A percentile compares a stretch with the other conserved stretches of the same genome.
Conservation (phyloP, 2,329 filamentous ascomycete genomes). For the Cladosporium sp. region DNA sequence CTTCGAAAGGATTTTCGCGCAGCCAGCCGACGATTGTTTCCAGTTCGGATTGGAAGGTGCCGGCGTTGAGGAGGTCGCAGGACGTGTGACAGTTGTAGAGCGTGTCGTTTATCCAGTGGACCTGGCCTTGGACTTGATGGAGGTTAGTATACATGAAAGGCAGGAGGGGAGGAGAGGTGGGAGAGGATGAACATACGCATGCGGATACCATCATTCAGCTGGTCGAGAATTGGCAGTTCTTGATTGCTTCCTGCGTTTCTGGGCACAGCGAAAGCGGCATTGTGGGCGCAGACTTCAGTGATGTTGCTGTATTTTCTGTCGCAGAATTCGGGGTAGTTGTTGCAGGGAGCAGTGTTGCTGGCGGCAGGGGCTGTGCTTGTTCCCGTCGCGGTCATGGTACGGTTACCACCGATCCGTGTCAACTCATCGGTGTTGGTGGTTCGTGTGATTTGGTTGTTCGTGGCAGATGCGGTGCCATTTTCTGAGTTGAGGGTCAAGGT, state of each 20-base stretch:
- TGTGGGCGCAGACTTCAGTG: conserved; percentile 72
- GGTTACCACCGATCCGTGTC: conserved; percentile 13
- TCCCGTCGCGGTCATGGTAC: conserved; percentile 24
- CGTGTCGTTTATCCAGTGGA: conserved; percentile 51
- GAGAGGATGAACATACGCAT: conserved; percentile 42
- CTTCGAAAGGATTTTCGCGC: conserved; percentile 71
- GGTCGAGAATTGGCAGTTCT: conserved; percentile 58
- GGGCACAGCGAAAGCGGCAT: conserved; percentile 68
- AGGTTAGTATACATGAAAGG: not conserved
- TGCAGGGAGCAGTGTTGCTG: conserved; percentile 74
- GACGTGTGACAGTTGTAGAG: conserved; percentile 80
- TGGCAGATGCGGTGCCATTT: conserved; percentile 20
- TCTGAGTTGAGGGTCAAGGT: conserved; percentile 21
- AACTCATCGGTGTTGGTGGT: conserved; percentile 10
- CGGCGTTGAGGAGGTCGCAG: conserved; percentile 76
- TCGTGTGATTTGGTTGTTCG: conserved; percentile 19
- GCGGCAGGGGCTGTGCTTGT: conserved; percentile 34
- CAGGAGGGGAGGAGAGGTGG: too few relatives aligned
- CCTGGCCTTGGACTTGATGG: conserved; percentile 54
- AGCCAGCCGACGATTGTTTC: conserved; percentile 68
- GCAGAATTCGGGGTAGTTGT: conserved; percentile 69
- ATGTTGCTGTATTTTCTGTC: conserved; percentile 73
- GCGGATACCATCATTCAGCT: conserved; percentile 72
- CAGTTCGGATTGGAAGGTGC: conserved; percentile 71
- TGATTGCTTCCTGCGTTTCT: conserved; percentile 77